These are phyloP conservation scores for Elongisporangium prolatum DNA, from an alignment of 352 stramenopile genomes.

Conservation along the genomic window DNA sequence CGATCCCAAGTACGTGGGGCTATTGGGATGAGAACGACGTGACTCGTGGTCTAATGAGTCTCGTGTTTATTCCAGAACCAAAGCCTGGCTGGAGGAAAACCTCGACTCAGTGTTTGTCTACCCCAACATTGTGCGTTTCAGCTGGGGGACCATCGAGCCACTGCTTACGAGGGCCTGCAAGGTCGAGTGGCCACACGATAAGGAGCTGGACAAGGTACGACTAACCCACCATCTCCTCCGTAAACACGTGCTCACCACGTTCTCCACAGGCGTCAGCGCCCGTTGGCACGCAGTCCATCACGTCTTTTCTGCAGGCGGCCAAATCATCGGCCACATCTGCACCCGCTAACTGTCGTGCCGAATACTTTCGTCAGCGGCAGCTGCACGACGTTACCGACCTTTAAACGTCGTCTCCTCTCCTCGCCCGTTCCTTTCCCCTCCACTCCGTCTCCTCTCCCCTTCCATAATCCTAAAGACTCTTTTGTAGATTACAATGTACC, in stretches of 20 bases:
- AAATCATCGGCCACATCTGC: slow-evolving; percentile 18
- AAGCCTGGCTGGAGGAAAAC: slow-evolving; percentile 83
- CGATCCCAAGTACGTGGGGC: slow-evolving; percentile 77
- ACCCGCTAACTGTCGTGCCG: slow-evolving; percentile 17
- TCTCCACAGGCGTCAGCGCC: slow-evolving; percentile 39
- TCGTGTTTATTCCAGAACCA: slow-evolving; percentile 35
- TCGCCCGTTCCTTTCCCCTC: no score
- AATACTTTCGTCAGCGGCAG: slow-evolving; percentile 50
- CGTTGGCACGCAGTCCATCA: slow-evolving; percentile 70
- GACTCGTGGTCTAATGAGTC: background rate
- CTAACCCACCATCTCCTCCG: no score
- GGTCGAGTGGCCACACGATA: slow-evolving; percentile 66
- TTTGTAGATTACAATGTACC: background rate
- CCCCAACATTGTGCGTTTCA: slow-evolving; percentile 91
- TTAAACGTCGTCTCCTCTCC: slow-evolving; percentile 12
- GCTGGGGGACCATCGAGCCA: slow-evolving; percentile 82
- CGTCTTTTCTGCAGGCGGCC: slow-evolving; percentile 60
- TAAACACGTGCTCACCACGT: background rate
- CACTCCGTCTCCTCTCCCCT: background rate
- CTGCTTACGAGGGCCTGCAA: slow-evolving; percentile 47
- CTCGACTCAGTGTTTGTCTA: slow-evolving; percentile 89
- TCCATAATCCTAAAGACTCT: background rate
- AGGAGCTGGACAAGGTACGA: slow-evolving; percentile 55
- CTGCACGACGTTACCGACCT: slow-evolving; percentile 71
- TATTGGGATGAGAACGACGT: background rate